Conservation (phyloP, 164 flowering plant species). For the Vitis riparia region DNA sequence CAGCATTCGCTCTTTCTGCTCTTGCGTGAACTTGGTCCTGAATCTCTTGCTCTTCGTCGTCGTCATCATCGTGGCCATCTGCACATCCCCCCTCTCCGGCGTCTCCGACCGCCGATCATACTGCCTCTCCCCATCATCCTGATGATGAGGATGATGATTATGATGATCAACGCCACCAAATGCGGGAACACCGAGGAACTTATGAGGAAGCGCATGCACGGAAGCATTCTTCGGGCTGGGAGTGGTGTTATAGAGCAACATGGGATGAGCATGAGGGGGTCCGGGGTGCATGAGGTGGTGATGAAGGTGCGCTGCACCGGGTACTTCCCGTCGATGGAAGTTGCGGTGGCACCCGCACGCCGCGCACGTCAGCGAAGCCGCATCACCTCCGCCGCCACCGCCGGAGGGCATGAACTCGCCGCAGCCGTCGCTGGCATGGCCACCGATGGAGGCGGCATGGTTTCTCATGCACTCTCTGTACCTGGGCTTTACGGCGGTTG, state of each 20-base stretch:
- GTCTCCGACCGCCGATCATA: constrained; percentile 34
- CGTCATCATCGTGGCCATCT: not conserved
- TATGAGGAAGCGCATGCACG: not conserved
- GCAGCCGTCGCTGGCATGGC: constrained; percentile 56
- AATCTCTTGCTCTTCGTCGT: constrained; percentile 15
- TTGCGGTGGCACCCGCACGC: constrained; percentile 71
- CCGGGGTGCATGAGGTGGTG: constrained; percentile 10
- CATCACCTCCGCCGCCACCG: constrained; percentile 1
- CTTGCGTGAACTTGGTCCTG: constrained; percentile 30
- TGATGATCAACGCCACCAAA: constrained; percentile 1
- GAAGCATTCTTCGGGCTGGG: not conserved
- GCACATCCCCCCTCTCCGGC: constrained; percentile 19
- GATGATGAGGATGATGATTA: not conserved
- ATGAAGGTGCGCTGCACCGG: constrained; percentile 1
- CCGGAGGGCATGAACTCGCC: constrained; percentile 51
- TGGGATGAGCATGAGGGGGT: not conserved
- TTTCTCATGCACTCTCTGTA: constrained; percentile 51
- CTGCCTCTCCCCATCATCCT: constrained; percentile 1
- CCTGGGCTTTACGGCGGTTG: not conserved
- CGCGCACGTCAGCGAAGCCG: constrained; percentile 25
- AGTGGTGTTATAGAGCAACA: constrained; percentile 1
- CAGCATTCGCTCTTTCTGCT: constrained; percentile 33
- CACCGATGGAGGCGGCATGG: constrained; percentile 55
- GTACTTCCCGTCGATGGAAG: constrained; percentile 48
- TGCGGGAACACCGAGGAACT: not conserved